These are phyloP conservation scores for Tulasnella sp. DNA, from an alignment of 768 basidiomycete species.

Conservation along the genomic window DNA sequence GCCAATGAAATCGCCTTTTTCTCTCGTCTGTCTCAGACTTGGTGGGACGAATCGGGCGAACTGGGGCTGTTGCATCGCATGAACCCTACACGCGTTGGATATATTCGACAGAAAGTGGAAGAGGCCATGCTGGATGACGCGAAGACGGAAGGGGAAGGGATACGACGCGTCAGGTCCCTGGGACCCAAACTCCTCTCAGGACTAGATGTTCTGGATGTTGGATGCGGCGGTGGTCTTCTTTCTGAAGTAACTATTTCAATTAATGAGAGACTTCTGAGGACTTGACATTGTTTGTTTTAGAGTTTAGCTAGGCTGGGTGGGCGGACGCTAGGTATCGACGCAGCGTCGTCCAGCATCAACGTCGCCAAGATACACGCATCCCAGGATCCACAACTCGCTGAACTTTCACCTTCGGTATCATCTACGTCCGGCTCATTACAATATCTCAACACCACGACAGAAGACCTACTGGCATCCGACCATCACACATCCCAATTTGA, in stretches of 20 bases:
- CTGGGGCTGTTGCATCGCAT: constrained; percentile 82
- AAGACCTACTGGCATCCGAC: constrained; percentile 44
- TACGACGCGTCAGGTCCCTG: constrained; percentile 20
- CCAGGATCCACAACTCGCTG: constrained; percentile 53
- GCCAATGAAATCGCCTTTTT: constrained; percentile 78
- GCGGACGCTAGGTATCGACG: constrained; percentile 78
- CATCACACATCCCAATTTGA: constrained; percentile 57
- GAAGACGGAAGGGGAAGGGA: constrained; percentile 24
- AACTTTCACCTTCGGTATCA: constrained; percentile 18
- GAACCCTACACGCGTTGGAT: constrained; percentile 84
- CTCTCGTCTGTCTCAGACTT: constrained; percentile 75
- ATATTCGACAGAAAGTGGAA: constrained; percentile 64
- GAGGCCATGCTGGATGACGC: constrained; percentile 46
- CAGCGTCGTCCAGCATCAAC: constrained; percentile 73
- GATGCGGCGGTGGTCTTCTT: constrained; percentile 90
- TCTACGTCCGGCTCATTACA: constrained; percentile 29
- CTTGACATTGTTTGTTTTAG: constrained; percentile 31
- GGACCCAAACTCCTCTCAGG: constrained; percentile 41
- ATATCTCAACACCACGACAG: constrained; percentile 68
- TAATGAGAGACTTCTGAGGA: neutral
- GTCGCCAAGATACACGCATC: constrained; percentile 78
- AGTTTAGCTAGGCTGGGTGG: constrained; percentile 83
- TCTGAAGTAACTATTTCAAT: constrained; percentile 56
- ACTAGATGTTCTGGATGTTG: constrained; percentile 74
- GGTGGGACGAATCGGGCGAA: constrained; percentile 95